Evolutionary conservation across 2,329 filamentous ascomycete genomes (phyloP).

Genomic region (Calonectria leucothoes): DNA sequence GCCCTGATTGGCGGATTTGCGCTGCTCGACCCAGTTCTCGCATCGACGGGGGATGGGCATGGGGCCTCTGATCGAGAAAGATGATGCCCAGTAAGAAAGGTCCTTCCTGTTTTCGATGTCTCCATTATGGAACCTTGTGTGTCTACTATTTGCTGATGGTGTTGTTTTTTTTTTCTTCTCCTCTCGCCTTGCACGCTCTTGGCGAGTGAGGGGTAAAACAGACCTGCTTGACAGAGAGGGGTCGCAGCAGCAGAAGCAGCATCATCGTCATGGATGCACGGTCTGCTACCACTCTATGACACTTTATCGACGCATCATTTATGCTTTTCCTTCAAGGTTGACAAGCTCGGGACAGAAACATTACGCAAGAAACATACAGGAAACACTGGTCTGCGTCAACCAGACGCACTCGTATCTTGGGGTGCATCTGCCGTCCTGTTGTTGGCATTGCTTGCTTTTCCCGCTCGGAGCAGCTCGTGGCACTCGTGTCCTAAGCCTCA

Average conservation of each 20-base stretch:
- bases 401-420: constrained; percentile 17
- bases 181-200: not conserved
- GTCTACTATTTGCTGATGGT: not conserved
- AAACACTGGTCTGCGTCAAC: constrained; percentile 30
- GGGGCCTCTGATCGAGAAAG: not conserved
- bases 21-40: not conserved
- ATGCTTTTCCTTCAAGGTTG: not conserved
- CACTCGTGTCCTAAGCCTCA: constrained; percentile 1
- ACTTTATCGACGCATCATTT: not conserved
- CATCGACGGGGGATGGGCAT: not conserved
- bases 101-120: constrained; percentile 9
- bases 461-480: constrained; percentile 15
- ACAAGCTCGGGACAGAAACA: constrained; percentile 27
- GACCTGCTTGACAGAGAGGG: not conserved
- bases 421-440: constrained; percentile 16
- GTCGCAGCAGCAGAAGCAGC: too few species aligned
- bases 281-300: not conserved
- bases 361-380: constrained; percentile 29
- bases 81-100: constrained; percentile 1
- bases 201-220: constrained; percentile 1
- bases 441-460: constrained; percentile 24
- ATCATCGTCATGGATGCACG: not conserved
- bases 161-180: not conserved
- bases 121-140: constrained; percentile 1
- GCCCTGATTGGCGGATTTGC: constrained; percentile 24